Percentiles rank a stretch among this genome's conserved stretches.
These are phyloP conservation scores for Fusarium pseudograminearum DNA, from an alignment of 2,329 filamentous ascomycete genomes.

Conservation along the genomic window DNA sequence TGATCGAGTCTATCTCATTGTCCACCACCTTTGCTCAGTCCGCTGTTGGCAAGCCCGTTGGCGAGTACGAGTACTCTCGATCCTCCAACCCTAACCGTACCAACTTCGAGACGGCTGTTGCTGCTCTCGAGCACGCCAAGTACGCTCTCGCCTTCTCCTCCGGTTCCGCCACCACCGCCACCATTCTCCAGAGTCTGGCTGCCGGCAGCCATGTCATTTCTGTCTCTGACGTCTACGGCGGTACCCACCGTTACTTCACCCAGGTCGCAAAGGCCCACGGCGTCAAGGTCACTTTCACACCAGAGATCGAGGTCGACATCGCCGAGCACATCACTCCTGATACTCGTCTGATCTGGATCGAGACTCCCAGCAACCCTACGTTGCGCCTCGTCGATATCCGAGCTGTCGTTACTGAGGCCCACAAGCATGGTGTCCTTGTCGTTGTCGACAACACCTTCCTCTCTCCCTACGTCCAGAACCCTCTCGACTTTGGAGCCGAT, in stretches of 20 bases:
- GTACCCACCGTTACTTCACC: slow-evolving; percentile 98
- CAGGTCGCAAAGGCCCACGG: slow-evolving; percentile 96
- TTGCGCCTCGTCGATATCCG: slow-evolving; percentile 92
- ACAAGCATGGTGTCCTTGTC: slow-evolving; percentile 88
- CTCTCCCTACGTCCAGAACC: slow-evolving; percentile 96
- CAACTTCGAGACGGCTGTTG: slow-evolving; percentile 93
- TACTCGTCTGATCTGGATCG: slow-evolving; percentile 96
- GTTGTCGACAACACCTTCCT: slow-evolving; percentile 99
- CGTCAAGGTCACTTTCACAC: slow-evolving; percentile 93
- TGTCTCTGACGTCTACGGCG: slow-evolving; percentile 97
- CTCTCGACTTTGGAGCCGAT: slow-evolving; percentile 93
- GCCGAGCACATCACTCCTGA: slow-evolving; percentile 84
- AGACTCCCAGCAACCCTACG: slow-evolving; percentile 94
- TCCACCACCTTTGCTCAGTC: slow-evolving; percentile 97
- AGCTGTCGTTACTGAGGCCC: slow-evolving; percentile 83
- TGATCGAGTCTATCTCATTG: slow-evolving; percentile 95
- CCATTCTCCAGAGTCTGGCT: slow-evolving; percentile 91
- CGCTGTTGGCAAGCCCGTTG: slow-evolving; percentile 86
- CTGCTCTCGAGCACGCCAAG: slow-evolving; percentile 90
- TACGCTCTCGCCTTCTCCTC: slow-evolving; percentile 95
- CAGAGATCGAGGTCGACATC: slow-evolving; percentile 90
- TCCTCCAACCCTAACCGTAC: slow-evolving; percentile 94
- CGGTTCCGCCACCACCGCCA: slow-evolving; percentile 92
- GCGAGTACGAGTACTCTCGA: slow-evolving; percentile 91
- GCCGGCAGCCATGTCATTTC: slow-evolving; percentile 94